Evolutionary conservation across 108 stramenopile species (phyloP).

Genomic region (Nitzschia putrida): DNA sequence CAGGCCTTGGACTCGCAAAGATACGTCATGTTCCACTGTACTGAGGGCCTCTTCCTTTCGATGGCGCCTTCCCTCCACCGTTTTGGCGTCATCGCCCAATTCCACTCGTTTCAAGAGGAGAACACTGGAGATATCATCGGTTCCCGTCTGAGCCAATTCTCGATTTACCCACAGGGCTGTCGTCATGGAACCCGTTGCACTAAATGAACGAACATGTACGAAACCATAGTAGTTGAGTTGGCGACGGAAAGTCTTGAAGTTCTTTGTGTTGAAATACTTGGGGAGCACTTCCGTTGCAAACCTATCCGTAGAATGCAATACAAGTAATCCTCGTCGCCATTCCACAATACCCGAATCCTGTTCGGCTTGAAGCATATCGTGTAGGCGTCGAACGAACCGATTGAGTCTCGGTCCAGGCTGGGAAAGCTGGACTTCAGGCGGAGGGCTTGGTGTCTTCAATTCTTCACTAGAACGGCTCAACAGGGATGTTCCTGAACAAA

Average conservation of each 20-base stretch:
- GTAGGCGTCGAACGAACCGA: slow-evolving; percentile 83
- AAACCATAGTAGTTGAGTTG: slow-evolving; percentile 90
- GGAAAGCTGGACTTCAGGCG: too few species aligned
- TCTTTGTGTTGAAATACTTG: slow-evolving; percentile 90
- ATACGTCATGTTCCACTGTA: slow-evolving; percentile 70
- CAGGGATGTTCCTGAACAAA: too few species aligned
- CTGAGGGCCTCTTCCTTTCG: slow-evolving; percentile 70
- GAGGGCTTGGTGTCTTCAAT: too few species aligned
- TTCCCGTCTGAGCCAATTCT: slow-evolving; percentile 57
- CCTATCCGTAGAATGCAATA: slow-evolving; percentile 79
- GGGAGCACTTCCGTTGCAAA: slow-evolving; percentile 87
- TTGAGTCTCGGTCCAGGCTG: slow-evolving; percentile 45
- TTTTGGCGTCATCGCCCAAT: slow-evolving; percentile 71
- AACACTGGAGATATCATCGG: slow-evolving; percentile 65
- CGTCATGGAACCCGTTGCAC: slow-evolving; percentile 58
- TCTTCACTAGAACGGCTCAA: too few species aligned
- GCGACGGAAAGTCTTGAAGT: slow-evolving; percentile 93
- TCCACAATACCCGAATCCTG: slow-evolving; percentile 70
- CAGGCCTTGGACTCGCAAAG: too few species aligned
- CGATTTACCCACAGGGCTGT: slow-evolving; percentile 88
- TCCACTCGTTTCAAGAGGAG: slow-evolving; percentile 77
- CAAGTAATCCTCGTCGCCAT: slow-evolving; percentile 83
- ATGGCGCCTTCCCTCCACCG: slow-evolving; percentile 72
- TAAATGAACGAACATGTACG: slow-evolving; percentile 77
- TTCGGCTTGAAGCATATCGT: slow-evolving; percentile 78